Percentiles rank a stretch among this genome's conserved stretches.
These are phyloP conservation scores for Mortierella claussenii DNA, from an alignment of 192 early-diverging fungal genomes.

Conservation along the genomic window DNA sequence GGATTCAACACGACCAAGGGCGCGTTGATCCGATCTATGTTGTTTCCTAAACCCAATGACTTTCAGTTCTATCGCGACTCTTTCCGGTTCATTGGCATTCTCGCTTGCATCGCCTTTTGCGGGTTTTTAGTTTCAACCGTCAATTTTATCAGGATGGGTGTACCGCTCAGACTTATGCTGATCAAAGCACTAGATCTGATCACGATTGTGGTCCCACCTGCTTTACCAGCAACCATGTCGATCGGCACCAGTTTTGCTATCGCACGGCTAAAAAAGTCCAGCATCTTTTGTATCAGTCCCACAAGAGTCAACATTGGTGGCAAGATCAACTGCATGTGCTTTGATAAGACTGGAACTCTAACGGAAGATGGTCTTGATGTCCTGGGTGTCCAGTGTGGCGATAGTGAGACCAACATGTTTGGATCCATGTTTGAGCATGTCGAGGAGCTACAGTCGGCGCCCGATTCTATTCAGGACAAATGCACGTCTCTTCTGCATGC, in stretches of 20 bases:
- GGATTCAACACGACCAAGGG: constrained; percentile 98
- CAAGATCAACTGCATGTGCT: constrained; percentile 95
- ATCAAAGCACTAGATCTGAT: constrained; percentile 94
- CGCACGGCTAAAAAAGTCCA: constrained; percentile 73
- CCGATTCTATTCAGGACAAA: constrained; percentile 31
- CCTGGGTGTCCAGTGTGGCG: constrained; percentile 80
- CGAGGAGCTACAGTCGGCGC: constrained; percentile 1
- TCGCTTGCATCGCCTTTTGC: constrained; percentile 80
- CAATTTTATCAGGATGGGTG: constrained; percentile 88
- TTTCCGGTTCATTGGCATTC: constrained; percentile 93
- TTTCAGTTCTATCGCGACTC: constrained; percentile 98
- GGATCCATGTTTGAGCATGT: constrained; percentile 13
- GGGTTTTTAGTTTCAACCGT: constrained; percentile 90
- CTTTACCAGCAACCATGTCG: constrained; percentile 97
- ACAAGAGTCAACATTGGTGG: constrained; percentile 96
- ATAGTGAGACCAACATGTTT: constrained; percentile 47
- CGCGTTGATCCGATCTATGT: constrained; percentile 90
- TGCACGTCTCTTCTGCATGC: constrained; percentile 60
- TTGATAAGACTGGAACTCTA: constrained; percentile 99
- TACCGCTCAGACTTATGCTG: constrained; percentile 75
- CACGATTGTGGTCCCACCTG: constrained; percentile 97
- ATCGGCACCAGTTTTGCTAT: constrained; percentile 98
- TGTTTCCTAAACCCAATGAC: constrained; percentile 96
- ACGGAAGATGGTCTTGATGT: constrained; percentile 97
- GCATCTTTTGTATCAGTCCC: constrained; percentile 95